Conservation (phyloP, 768 basidiomycete species). For the Rhodotorula babjevae region DNA sequence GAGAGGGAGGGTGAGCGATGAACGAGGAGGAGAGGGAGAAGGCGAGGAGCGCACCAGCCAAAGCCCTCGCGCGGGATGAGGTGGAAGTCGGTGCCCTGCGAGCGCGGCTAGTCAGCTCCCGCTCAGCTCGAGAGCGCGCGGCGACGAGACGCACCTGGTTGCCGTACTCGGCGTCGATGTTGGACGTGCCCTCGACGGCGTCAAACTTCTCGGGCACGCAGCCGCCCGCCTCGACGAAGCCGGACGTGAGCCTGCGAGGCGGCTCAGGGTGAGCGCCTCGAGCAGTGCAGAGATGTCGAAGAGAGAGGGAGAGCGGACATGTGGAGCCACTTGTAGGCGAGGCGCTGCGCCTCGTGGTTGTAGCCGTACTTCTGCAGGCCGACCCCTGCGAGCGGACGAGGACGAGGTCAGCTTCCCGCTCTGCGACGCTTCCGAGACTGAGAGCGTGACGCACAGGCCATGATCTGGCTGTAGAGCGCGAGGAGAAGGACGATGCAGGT, state of each 20-base stretch:
- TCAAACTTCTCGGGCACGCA: conserved; percentile 99
- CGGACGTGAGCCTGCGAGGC: conserved; percentile 72
- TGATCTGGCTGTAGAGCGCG: conserved; percentile 61
- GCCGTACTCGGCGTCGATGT: conserved; percentile 95
- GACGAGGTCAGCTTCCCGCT: not conserved
- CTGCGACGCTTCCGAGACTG: too few species aligned
- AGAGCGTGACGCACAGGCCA: conserved; percentile 56
- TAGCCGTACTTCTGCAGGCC: conserved; percentile 95
- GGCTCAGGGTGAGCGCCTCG: conserved; percentile 24
- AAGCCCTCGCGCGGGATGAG: conserved; percentile 96
- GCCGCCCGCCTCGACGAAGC: conserved; percentile 94
- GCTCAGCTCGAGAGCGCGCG: not conserved
- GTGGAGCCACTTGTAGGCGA: conserved; percentile 96
- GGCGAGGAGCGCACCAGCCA: conserved; percentile 64
- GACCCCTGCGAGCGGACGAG: conserved; percentile 57
- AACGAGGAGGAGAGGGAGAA: not conserved
- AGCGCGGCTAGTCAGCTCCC: not conserved
- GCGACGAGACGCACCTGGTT: conserved; percentile 55
- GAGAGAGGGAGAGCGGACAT: conserved; percentile 57
- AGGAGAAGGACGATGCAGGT: conserved; percentile 16
- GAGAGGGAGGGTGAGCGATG: not conserved
- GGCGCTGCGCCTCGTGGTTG: conserved; percentile 81
- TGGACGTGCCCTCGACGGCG: conserved; percentile 87
- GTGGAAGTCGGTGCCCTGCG: conserved; percentile 84
- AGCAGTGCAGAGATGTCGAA: not conserved